Percentiles rank a stretch among this genome's conserved stretches.
phyloP scores from a whole-genome alignment of 2,329 filamentous ascomycete species.

The Hypoxylon sp. region DNA sequence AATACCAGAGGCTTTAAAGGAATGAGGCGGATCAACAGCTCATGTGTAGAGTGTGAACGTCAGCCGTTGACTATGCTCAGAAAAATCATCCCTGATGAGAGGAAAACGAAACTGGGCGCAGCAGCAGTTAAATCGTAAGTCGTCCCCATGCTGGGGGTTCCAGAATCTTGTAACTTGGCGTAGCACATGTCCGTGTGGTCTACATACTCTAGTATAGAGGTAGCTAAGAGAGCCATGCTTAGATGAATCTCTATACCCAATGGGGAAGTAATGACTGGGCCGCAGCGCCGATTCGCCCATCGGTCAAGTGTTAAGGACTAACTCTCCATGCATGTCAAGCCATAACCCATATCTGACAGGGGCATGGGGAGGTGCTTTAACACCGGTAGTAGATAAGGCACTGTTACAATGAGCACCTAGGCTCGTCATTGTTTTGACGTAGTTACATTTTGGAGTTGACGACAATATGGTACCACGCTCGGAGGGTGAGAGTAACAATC shows the following conservation, averaged over 20 bases:
- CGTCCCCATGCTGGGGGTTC: conserved; percentile 6
- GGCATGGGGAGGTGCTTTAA: conserved; percentile 16
- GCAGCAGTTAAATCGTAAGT: conserved; percentile 36
- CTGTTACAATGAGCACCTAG: conserved; percentile 19
- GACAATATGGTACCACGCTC: conserved; percentile 27
- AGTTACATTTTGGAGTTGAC: conserved; percentile 41
- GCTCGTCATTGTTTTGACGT: conserved; percentile 18
- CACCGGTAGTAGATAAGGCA: conserved; percentile 18
- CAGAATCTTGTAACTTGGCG: conserved; percentile 29
- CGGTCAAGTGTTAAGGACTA: conserved; percentile 20
- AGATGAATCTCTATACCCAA: conserved; percentile 35
- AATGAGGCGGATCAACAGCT: conserved; percentile 36
- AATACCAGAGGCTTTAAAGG: conserved; percentile 30
- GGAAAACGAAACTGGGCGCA: conserved; percentile 24
- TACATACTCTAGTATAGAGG: conserved; percentile 13
- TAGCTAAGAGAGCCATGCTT: conserved; percentile 14
- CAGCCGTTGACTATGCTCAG: conserved; percentile 31
- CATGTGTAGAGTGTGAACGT: conserved; percentile 31
- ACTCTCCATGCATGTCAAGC: conserved; percentile 29
- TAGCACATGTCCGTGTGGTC: conserved; percentile 34
- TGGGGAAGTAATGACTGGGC: conserved; percentile 34
- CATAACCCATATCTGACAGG: conserved; percentile 22
- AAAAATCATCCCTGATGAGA: conserved; percentile 24
- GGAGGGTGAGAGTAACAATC: conserved; percentile 23
- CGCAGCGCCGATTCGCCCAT: conserved; percentile 29